Evolutionary conservation across 495 filamentous ascomycete species (phyloP).

Genomic region (Aspergillus nidulans): DNA sequence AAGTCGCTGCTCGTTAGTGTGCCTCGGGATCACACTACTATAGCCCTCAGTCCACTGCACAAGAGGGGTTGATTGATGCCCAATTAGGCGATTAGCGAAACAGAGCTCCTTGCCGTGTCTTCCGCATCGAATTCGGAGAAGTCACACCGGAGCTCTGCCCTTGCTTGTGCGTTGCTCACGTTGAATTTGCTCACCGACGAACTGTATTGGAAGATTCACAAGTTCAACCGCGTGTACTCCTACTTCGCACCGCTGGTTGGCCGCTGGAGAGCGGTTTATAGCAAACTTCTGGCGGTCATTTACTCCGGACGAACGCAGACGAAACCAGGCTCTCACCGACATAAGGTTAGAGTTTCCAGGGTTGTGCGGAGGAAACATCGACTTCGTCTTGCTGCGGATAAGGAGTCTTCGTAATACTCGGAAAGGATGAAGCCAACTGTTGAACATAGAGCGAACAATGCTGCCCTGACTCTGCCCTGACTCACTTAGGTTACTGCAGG

Average conservation of each 20-base stretch:
- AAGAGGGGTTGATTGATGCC: constrained; percentile 23
- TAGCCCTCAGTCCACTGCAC: constrained; percentile 7
- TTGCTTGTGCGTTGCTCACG: background rate
- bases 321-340: constrained; percentile 3
- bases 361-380: constrained; percentile 2
- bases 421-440: background rate
- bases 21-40: constrained; percentile 14
- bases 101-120: constrained; percentile 14
- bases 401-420: background rate
- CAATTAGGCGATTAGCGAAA: constrained; percentile 19
- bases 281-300: background rate
- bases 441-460: background rate
- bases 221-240: background rate
- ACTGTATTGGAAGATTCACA: background rate
- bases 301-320: background rate
- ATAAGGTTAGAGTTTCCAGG: background rate
- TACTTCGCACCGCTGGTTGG: background rate
- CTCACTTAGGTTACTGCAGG: background rate
- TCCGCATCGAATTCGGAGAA: constrained; percentile 13
- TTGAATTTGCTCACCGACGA: background rate
- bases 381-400: background rate
- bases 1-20: constrained; percentile 5
- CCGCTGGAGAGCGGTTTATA: background rate
- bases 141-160: background rate
- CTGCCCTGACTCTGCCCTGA: background rate